These are phyloP conservation scores for Verticillium dahliae DNA, from an alignment of 2,329 filamentous ascomycete genomes.

Conservation along the genomic window DNA sequence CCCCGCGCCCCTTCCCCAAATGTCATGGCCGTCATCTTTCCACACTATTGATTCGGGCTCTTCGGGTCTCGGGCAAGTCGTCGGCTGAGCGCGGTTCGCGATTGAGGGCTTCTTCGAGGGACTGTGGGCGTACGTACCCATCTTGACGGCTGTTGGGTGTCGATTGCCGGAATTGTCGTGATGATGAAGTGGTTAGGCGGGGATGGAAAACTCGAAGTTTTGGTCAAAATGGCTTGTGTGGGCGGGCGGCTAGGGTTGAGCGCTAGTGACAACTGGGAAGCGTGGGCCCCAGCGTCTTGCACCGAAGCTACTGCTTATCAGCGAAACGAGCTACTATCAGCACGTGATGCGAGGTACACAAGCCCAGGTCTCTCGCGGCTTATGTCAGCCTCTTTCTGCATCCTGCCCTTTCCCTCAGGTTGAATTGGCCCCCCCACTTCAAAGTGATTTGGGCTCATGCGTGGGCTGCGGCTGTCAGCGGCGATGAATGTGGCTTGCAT, in stretches of 20 bases:
- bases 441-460: neutral
- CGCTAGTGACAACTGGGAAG: conserved; percentile 4
- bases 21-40: conserved; percentile 2
- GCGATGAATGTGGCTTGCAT: neutral
- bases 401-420: neutral
- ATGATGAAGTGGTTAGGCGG: conserved; percentile 8
- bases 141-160: conserved; percentile 14
- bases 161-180: conserved; percentile 13
- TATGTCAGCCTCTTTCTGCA: neutral
- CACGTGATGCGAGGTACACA: neutral
- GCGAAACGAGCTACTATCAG: neutral
- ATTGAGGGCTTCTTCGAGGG: neutral
- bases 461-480: neutral
- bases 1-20: neutral
- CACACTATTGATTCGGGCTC: conserved; percentile 2
- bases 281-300: conserved; percentile 5
- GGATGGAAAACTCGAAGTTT: neutral
- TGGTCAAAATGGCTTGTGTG: conserved; percentile 12
- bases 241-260: conserved; percentile 6
- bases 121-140: conserved; percentile 9
- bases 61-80: neutral
- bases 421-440: neutral
- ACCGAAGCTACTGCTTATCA: neutral
- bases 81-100: neutral
- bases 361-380: neutral